These are phyloP conservation scores for Irpex sp. DNA, from an alignment of 1,284 basidiomycete species.

Conservation along the genomic window DNA sequence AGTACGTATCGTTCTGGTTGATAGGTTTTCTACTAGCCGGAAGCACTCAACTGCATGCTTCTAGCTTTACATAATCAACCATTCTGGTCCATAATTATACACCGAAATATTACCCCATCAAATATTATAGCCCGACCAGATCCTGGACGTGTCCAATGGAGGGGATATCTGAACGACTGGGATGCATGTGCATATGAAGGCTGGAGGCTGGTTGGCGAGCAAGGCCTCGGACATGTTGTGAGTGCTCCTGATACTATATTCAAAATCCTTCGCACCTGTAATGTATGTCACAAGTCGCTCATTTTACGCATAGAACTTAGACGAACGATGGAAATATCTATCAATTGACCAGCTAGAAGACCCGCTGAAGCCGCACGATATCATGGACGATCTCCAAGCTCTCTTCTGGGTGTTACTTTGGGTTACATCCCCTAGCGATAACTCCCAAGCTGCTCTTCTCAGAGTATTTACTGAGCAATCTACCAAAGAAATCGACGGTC, in stretches of 20 bases:
- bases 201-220: neutral
- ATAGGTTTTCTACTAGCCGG: too few relatives aligned
- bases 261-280: too few relatives aligned
- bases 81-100: neutral
- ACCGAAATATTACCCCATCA: neutral
- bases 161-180: neutral
- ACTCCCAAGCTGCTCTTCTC: neutral
- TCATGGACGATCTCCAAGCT: constrained; percentile 15
- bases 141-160: neutral
- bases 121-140: neutral
- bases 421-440: constrained; percentile 3
- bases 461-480: neutral
- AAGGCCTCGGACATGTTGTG: too few relatives aligned
- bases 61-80: too few relatives aligned
- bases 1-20: neutral
- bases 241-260: too few relatives aligned
- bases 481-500: neutral
- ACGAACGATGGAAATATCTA: constrained; percentile 10
- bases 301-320: too few relatives aligned
- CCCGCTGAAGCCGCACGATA: constrained; percentile 3
- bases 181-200: neutral
- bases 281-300: too few relatives aligned
- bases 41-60: too few relatives aligned
- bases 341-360: constrained; percentile 5
- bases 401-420: constrained; percentile 10